Percentiles rank a stretch among this genome's conserved stretches.
Conservation (phyloP, 495 filamentous ascomycete species). For the Aspergillus avenaceus region DNA sequence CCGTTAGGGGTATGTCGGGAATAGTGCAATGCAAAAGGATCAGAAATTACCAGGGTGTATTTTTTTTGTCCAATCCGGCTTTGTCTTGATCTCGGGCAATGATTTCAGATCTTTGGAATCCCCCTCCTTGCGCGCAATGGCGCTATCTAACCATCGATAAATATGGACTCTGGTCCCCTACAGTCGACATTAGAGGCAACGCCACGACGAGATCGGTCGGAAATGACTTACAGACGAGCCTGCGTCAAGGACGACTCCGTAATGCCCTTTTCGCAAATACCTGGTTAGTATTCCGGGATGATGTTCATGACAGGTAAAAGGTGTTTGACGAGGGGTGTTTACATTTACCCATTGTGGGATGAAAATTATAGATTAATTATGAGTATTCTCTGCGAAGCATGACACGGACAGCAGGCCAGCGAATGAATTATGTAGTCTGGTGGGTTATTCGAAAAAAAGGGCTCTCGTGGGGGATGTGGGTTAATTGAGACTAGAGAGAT, state of each 20-base stretch:
- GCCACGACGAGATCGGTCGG: too few relatives aligned
- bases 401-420: constrained; percentile 12
- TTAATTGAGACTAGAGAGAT: too few relatives aligned
- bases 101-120: constrained; percentile 56
- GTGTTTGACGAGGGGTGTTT: too few relatives aligned
- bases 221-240: constrained; percentile 61
- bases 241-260: constrained; percentile 66
- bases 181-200: constrained; percentile 2
- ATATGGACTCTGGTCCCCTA: constrained; percentile 89
- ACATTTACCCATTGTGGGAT: constrained; percentile 50
- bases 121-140: constrained; percentile 59
- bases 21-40: neutral
- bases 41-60: constrained; percentile 67
- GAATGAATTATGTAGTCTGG: neutral
- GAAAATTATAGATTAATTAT: constrained; percentile 10
- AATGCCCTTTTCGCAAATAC: constrained; percentile 41
- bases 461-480: too few relatives aligned
- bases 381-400: constrained; percentile 25
- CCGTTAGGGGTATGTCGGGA: neutral
- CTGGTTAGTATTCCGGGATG: neutral
- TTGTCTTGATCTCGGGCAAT: constrained; percentile 75
- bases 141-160: constrained; percentile 83
- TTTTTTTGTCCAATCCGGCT: constrained; percentile 89
- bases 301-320: too few relatives aligned
- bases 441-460: neutral